Percentiles rank a stretch among this genome's conserved stretches.
Conservation (phyloP, 148 eudicot species). For the Cornus kousa region DNA sequence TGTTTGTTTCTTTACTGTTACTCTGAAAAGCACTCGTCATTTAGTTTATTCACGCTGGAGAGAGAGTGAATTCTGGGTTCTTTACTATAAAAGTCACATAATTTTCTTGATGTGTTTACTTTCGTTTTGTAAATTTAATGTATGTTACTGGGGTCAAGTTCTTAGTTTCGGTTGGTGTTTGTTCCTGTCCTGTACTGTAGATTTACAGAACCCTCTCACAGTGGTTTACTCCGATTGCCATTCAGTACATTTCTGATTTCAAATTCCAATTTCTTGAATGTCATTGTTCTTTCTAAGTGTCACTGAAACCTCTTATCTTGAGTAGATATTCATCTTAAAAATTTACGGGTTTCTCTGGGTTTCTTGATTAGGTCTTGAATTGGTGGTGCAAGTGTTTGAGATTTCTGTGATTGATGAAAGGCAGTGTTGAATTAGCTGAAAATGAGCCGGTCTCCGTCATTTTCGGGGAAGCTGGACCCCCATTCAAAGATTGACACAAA, state of each 20-base stretch:
- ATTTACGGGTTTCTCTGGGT: background rate
- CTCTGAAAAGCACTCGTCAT: no score
- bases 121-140: no score
- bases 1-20: no score
- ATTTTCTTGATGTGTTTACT: no score
- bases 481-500: constrained; percentile 52
- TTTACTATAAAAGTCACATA: background rate
- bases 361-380: background rate
- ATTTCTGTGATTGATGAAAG: constrained; percentile 23
- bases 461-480: constrained; percentile 58
- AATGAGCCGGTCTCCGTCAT: constrained; percentile 84
- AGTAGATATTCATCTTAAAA: no score
- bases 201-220: no score
- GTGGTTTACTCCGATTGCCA: background rate
- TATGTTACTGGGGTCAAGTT: background rate
- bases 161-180: no score
- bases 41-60: no score
- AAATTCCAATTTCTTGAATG: background rate
- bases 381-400: background rate
- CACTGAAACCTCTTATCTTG: background rate
- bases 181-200: no score
- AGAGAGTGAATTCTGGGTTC: background rate
- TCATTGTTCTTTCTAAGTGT: background rate
- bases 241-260: background rate
- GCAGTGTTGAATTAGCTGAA: constrained; percentile 27